Base-by-base conservation (phyloP, 2,329 filamentous ascomycete genomes). In the Tothia fuscella region DNA sequence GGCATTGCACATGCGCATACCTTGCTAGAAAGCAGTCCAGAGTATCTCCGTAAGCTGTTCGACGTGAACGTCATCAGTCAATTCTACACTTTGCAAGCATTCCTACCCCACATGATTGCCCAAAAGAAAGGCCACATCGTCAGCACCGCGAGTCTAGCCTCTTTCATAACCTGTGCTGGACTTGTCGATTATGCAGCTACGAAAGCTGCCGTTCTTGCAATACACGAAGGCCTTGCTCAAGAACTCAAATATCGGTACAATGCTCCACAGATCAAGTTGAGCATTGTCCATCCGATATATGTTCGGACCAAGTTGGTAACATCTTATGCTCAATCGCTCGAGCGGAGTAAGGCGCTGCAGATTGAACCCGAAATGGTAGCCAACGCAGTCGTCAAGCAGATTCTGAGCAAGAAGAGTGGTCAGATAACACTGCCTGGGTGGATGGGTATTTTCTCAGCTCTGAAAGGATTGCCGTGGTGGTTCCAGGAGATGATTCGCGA, bases 61-160 rank as follows among this genome's bases (percentile, higher is more conserved):
- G 65, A 68, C 43, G 67, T 72, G 42, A 74, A 74, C 54, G 58
- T 65, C 6, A 57, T 74, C 35, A 59, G 64, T 16, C 68, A 72
- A 50, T 73, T 65, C 54, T 61, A 63, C 44, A 67, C 62, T 43
- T 63, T 70, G 7, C 61, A 65, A 39, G 68, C 70, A 47, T 72
- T 74, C 54, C 48, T 74, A 24, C 71, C 70, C 0, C 56, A 58
- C 38, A 74, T 74, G 70, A 50, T 72, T 17, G 50, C 51, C 33
- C 55, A 57, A 14, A 66, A 71, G 48, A 70, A 72, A 48, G 74
- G 73, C 3, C 72, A 76, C 46, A 59, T 77, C 22, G 61, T 78
- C 9, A 73, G 70, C 0, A 61, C 77, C 12, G 71, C 73, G 3
- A 71, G 66, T 44, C 60, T 68, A 50, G 70, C 70, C 7, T 68